Conservation (phyloP, 176 grass and related monocot species). For the Zea luxurians region DNA sequence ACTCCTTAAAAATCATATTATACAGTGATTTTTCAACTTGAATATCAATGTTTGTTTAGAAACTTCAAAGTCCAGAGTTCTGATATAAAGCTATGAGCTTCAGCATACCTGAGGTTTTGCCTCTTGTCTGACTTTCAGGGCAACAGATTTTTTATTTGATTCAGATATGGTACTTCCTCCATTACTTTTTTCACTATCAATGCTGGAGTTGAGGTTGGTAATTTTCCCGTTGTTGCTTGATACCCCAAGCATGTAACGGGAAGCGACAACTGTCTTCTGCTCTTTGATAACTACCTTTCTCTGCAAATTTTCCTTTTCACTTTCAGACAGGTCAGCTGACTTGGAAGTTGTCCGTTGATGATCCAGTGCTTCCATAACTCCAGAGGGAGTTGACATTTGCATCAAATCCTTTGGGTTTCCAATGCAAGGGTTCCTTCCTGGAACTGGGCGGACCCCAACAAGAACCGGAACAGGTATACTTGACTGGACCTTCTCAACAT, state of each 20-base stretch:
- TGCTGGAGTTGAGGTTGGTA: slow-evolving; percentile 55
- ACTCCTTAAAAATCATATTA: slow-evolving; percentile 15
- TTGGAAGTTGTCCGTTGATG: slow-evolving; percentile 50
- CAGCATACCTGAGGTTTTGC: slow-evolving; percentile 71
- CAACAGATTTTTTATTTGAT: slow-evolving; percentile 45
- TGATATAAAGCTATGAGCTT: neutral
- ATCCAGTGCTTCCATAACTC: slow-evolving; percentile 58
- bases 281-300: slow-evolving; percentile 82
- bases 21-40: neutral
- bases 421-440: slow-evolving; percentile 88
- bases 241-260: slow-evolving; percentile 90
- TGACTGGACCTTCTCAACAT: slow-evolving; percentile 90
- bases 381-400: slow-evolving; percentile 77
- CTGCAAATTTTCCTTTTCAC: slow-evolving; percentile 82
- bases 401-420: slow-evolving; percentile 98
- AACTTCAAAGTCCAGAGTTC: neutral
- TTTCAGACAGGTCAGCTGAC: slow-evolving; percentile 59
- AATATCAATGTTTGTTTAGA: neutral
- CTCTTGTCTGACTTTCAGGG: slow-evolving; percentile 63
- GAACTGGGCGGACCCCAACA: slow-evolving; percentile 84
- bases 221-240: slow-evolving; percentile 66
- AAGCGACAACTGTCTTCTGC: slow-evolving; percentile 72
- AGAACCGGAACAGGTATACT: slow-evolving; percentile 86
- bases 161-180: slow-evolving; percentile 49
- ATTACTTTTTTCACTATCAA: slow-evolving; percentile 59